A percentile compares a stretch with the other conserved stretches of the same genome.
These are phyloP conservation scores for Davidsoniella eucalypti DNA, from an alignment of 2,329 filamentous ascomycete genomes.

Conservation along the genomic window DNA sequence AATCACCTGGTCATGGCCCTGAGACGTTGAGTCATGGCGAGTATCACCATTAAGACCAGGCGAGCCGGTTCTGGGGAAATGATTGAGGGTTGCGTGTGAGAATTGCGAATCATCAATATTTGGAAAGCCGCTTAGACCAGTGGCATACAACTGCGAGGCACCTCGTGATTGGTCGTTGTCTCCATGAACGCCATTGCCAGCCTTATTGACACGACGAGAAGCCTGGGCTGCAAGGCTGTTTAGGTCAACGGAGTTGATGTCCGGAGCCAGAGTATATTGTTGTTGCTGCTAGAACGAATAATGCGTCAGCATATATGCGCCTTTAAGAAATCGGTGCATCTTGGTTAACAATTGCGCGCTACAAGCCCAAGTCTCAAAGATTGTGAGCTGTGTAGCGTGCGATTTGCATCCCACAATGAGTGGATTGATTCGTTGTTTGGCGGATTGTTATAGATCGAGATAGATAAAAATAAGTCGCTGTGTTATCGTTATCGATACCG, in stretches of 20 bases:
- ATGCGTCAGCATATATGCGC: background rate
- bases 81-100: constrained; percentile 33
- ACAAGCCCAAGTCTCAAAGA: too few species aligned
- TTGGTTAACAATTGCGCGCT: too few species aligned
- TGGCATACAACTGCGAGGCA: constrained; percentile 38
- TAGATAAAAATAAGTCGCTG: constrained; percentile 2
- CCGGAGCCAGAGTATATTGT: constrained; percentile 8
- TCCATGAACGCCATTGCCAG: constrained; percentile 4
- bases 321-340: background rate
- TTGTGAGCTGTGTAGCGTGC: background rate
- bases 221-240: constrained; percentile 11
- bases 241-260: constrained; percentile 11
- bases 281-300: constrained; percentile 5
- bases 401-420: background rate
- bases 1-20: constrained; percentile 65
- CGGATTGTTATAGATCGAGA: background rate
- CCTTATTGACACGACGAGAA: constrained; percentile 5
- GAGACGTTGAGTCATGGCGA: constrained; percentile 46
- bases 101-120: constrained; percentile 58
- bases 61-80: constrained; percentile 37
- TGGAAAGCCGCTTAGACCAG: constrained; percentile 59
- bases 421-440: background rate
- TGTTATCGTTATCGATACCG: constrained; percentile 10
- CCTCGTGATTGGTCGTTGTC: constrained; percentile 5
- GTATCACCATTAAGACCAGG: constrained; percentile 40